Percentiles rank a stretch among this genome's conserved stretches.
These are phyloP conservation scores for Syncephalastrum racemosum DNA, from an alignment of 371 early-diverging fungal species.

Conservation along the genomic window DNA sequence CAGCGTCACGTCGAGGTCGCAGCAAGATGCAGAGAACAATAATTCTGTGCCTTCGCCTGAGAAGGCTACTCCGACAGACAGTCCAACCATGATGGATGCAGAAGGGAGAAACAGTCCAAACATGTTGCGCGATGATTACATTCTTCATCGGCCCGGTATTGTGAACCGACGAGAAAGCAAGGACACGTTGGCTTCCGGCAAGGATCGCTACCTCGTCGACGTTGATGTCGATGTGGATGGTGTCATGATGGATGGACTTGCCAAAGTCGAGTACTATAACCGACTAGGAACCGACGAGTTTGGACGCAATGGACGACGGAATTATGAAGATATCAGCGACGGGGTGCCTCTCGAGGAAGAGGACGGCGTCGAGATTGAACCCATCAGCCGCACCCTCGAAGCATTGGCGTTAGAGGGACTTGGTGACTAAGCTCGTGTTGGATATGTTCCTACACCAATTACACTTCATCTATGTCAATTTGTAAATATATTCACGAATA, in stretches of 20 bases:
- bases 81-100: too few species aligned
- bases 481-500: too few species aligned
- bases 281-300: conserved; percentile 15
- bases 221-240: conserved; percentile 53
- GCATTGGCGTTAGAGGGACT: conserved; percentile 48
- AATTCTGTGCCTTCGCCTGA: too few species aligned
- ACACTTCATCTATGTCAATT: too few species aligned
- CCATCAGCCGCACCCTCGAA: conserved; percentile 45
- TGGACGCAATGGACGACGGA: conserved; percentile 5
- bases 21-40: too few species aligned
- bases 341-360: conserved; percentile 23
- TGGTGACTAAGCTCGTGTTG: neutral
- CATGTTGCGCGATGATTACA: too few species aligned
- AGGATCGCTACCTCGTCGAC: conserved; percentile 44
- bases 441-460: too few species aligned
- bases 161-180: conserved; percentile 5
- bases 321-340: conserved; percentile 10
- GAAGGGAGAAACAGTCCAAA: too few species aligned
- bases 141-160: neutral
- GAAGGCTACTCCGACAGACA: too few species aligned
- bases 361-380: conserved; percentile 28
- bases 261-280: conserved; percentile 43
- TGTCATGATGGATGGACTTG: conserved; percentile 52
- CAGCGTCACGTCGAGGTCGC: too few species aligned
- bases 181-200: conserved; percentile 12